phyloP scores from a whole-genome alignment of 805 yeast species.

The Wilhelminamyces savonicus region DNA sequence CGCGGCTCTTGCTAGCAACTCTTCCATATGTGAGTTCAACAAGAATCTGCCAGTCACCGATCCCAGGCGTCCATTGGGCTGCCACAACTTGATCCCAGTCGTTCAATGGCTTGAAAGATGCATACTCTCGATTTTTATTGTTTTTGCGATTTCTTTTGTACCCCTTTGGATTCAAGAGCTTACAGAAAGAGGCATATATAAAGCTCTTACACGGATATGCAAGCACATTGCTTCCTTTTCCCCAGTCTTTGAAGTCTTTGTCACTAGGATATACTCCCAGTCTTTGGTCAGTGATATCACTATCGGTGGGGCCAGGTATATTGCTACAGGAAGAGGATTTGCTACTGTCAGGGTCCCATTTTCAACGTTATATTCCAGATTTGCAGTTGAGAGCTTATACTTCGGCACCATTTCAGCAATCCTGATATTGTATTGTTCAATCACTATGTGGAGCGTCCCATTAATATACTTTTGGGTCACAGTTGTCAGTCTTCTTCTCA shows the following conservation, averaged over 20 bases:
- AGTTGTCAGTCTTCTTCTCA: slow-evolving; percentile 54
- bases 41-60: slow-evolving; percentile 55
- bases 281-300: slow-evolving; percentile 62
- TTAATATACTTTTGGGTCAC: slow-evolving; percentile 71
- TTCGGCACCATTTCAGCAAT: slow-evolving; percentile 51
- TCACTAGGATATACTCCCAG: slow-evolving; percentile 69
- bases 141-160: slow-evolving; percentile 66
- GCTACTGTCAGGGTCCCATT: slow-evolving; percentile 71
- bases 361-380: slow-evolving; percentile 58
- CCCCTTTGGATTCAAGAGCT: slow-evolving; percentile 75
- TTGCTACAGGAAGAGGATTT: slow-evolving; percentile 79
- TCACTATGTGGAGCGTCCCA: slow-evolving; percentile 56
- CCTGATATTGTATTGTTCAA: slow-evolving; percentile 50
- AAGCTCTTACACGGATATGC: slow-evolving; percentile 54
- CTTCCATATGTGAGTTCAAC: slow-evolving; percentile 57
- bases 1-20: slow-evolving; percentile 56
- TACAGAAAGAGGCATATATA: slow-evolving; percentile 70
- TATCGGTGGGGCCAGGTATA: slow-evolving; percentile 76
- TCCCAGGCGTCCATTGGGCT: slow-evolving; percentile 59
- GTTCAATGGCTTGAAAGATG: slow-evolving; percentile 70
- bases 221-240: slow-evolving; percentile 68
- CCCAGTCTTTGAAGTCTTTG: slow-evolving; percentile 75
- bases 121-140: slow-evolving; percentile 66
- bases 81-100: slow-evolving; percentile 65
- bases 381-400: slow-evolving; percentile 58